Evolutionary conservation across 2,329 filamentous ascomycete genomes (phyloP).

Genomic region (Phyllosticta citrichinensis): DNA sequence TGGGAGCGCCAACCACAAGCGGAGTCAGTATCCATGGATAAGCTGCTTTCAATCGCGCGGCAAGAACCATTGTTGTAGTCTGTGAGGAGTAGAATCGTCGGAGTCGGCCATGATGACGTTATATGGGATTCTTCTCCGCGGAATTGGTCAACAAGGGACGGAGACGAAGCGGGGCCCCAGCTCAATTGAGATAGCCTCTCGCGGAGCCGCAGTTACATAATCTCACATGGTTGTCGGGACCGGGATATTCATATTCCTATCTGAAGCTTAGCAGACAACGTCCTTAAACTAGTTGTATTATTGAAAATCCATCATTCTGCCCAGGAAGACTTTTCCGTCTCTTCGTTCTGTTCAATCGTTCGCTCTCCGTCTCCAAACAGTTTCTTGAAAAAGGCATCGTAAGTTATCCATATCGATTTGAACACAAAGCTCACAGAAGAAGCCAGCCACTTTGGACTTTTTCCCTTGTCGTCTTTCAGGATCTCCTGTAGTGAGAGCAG

Average conservation of each 20-base stretch:
- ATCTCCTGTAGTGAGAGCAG: slow-evolving; percentile 39
- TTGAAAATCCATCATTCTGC: background rate
- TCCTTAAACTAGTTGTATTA: background rate
- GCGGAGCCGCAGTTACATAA: background rate
- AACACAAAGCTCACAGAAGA: slow-evolving; percentile 44
- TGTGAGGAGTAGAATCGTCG: background rate
- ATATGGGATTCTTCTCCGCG: slow-evolving; percentile 1
- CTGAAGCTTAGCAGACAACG: no score
- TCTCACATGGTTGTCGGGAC: background rate
- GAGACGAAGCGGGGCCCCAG: background rate
- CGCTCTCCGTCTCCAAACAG: slow-evolving; percentile 83
- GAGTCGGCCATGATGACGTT: slow-evolving; percentile 1
- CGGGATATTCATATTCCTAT: background rate
- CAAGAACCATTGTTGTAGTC: background rate
- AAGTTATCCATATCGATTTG: slow-evolving; percentile 50
- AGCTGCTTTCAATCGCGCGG: background rate
- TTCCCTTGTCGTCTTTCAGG: slow-evolving; percentile 57
- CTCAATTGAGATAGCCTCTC: background rate
- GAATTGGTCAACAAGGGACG: background rate
- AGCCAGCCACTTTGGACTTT: slow-evolving; percentile 57
- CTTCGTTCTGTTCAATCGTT: slow-evolving; percentile 30
- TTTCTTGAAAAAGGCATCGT: slow-evolving; percentile 53
- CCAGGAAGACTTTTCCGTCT: background rate
- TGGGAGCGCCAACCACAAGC: slow-evolving; percentile 54
- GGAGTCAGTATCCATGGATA: slow-evolving; percentile 52